Base-by-base conservation (phyloP, 192 early-diverging fungal species). In the Lobosporangium transversale region DNA sequence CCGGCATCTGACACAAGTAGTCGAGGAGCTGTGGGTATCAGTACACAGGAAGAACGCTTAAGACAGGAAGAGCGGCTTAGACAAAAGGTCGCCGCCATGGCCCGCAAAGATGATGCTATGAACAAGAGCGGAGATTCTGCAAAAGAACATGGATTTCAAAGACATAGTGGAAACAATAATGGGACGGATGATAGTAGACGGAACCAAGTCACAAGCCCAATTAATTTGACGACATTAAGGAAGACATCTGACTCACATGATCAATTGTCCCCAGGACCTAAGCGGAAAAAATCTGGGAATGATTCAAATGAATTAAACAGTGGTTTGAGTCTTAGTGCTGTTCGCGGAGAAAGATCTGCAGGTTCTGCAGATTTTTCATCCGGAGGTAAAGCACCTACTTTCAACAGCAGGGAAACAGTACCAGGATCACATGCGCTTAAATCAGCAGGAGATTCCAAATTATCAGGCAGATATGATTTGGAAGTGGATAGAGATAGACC, bases 321-420 rank as follows among this genome's bases (percentile, higher is more conserved):
- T 1, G 58, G 67, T 8, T 29, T 69, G 2, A 69, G 58, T 30
- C 21, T 69, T 32, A 30, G 30, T 24, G 67, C 67, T 18, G 61
- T 69, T 36, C 36, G 67, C 32, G 31, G 21, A 23, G 67, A 69
- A 10, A 58, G 58, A n/a, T 37, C 58, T 1, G 43, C 56, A 8
- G 31, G 29, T 4, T 9, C 33, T 31, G 27, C 43, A 18, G 29
- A 2, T 58, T 2, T 11, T 59, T 2, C 10, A 26, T 10, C 57
- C 36, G 24, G 8, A 5, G n/a, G n/a, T n/a, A n/a, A n/a, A n/a
- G n/a, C n/a, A n/a, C n/a, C n/a, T n/a, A n/a, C n/a, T n/a, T n/a
- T n/a, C n/a, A n/a, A n/a, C n/a, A n/a, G n/a, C n/a, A n/a, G n/a
- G n/a, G n/a, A n/a, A n/a, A n/a, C n/a, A n/a, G n/a, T n/a, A n/a